phyloP scores from a whole-genome alignment of 169 alveolate genomes.

The Plasmodium berghei region DNA sequence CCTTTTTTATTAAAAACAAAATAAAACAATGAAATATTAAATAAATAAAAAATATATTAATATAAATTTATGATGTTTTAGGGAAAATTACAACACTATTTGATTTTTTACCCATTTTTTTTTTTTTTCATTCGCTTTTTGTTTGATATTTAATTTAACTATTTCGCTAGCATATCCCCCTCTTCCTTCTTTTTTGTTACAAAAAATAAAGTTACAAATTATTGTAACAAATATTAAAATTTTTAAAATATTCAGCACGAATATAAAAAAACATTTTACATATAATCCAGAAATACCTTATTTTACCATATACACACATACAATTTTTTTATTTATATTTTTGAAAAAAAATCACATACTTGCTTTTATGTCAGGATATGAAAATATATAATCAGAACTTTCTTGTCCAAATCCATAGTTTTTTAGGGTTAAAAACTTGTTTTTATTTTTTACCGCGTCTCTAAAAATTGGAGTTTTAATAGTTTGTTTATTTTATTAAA shows the following conservation, averaged over 20 bases:
- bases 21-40: neutral
- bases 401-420: constrained; percentile 55
- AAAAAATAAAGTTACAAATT: neutral
- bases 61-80: no score
- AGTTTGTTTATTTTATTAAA: no score
- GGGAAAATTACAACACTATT: no score
- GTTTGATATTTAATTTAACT: constrained; percentile 15
- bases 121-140: constrained; percentile 38
- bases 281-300: no score
- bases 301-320: no score
- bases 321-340: no score
- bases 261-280: neutral
- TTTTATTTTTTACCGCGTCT: constrained; percentile 59
- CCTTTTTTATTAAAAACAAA: constrained; percentile 9
- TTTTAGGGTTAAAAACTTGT: constrained; percentile 51
- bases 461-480: constrained; percentile 9
- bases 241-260: no score
- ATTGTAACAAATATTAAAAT: neutral
- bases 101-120: constrained; percentile 25
- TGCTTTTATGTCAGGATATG: constrained; percentile 67
- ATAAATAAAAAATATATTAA: no score
- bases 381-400: constrained; percentile 42
- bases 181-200: constrained; percentile 50
- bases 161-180: constrained; percentile 75
- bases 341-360: constrained; percentile 4